Percentiles rank a stretch among this genome's conserved stretches.
These are phyloP conservation scores for Solanum sparsipilum DNA, from an alignment of 257 asterid species.

Conservation along the genomic window DNA sequence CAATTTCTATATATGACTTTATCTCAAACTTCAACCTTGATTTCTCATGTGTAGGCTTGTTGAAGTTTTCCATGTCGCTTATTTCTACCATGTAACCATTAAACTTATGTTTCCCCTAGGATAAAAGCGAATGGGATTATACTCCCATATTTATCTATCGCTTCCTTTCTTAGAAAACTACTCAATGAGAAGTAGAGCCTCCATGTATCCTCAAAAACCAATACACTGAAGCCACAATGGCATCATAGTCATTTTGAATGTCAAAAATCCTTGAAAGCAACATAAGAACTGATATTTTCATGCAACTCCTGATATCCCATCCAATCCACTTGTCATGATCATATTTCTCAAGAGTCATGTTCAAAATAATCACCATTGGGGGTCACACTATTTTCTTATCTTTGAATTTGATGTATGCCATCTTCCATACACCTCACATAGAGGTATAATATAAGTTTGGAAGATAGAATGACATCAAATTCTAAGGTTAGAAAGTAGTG, in stretches of 20 bases:
- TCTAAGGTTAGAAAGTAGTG: neutral
- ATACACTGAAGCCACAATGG: conserved; percentile 49
- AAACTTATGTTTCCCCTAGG: conserved; percentile 39
- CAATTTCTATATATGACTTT: too few species aligned
- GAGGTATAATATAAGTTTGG: too few species aligned
- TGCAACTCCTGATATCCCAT: too few species aligned
- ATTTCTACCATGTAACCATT: conserved; percentile 44
- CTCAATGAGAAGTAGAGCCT: conserved; percentile 49
- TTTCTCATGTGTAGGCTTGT: conserved; percentile 3
- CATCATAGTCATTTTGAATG: conserved; percentile 67
- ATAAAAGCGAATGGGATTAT: conserved; percentile 10
- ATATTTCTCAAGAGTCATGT: too few species aligned
- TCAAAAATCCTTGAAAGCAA: conserved; percentile 20
- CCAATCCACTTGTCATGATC: too few species aligned
- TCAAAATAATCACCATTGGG: too few species aligned
- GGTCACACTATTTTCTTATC: too few species aligned
- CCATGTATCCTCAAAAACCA: conserved; percentile 40
- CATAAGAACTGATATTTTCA: conserved; percentile 1
- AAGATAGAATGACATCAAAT: neutral
- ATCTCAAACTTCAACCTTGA: too few species aligned
- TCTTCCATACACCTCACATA: too few species aligned
- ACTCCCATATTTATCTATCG: conserved; percentile 41
- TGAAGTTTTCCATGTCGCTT: conserved; percentile 35
- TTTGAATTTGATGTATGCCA: too few species aligned
- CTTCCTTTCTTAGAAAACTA: conserved; percentile 24